Evolutionary conservation across 1,284 basidiomycete species (phyloP), one percentile per base, ranked within the genome.

Genomic region (Apiotrichum domesticum): DNA sequence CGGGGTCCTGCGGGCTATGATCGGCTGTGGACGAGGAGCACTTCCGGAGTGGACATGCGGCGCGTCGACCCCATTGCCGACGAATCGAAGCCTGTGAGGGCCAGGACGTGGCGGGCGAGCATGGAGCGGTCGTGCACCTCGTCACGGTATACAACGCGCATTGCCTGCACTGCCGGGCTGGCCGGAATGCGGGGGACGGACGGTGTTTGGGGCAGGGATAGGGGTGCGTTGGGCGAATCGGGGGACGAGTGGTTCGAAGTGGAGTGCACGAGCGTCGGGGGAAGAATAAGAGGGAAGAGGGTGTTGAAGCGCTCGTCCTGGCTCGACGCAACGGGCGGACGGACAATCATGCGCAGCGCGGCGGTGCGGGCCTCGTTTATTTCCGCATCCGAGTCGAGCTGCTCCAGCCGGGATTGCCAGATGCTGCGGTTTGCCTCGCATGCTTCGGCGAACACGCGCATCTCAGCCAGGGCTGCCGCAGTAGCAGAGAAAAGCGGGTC

Each of bases 401-500:
- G 73, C 9, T 76, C 77, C 40, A 79, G 71, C 6, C 83, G 82
- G 13, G 75, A 74, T 63, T 82, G 77, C 90, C 90, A 92, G 49
- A 81, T 75, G 15, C 77, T 71, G 13, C 87, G 78, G 69, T 92
- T 92, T 46, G 77, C 74, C 35, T 79, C 75, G 69, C 87, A 88
- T 59, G 85, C 82, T 33, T 80, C 76, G 1, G 83, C 81, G 60
- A 85, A 90, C 39, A 70, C 70, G 46, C 79, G 77, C 76, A 90
- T 81, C 73, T 86, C 88, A 48, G 90, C 88, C 51, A 95, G 80
- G 9, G 84, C 86, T 51, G 80, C 78, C 2, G 85, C 81, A 5
- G 87, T 85, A 32, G 89, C 79, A 63, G 88, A 83, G 59, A 95
- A 85, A 15, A 97, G 79, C 0, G 93, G 93, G 64, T 84, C 83